Conservation (phyloP, 2,329 filamentous ascomycete genomes). For the Stromatinia cepivora region DNA sequence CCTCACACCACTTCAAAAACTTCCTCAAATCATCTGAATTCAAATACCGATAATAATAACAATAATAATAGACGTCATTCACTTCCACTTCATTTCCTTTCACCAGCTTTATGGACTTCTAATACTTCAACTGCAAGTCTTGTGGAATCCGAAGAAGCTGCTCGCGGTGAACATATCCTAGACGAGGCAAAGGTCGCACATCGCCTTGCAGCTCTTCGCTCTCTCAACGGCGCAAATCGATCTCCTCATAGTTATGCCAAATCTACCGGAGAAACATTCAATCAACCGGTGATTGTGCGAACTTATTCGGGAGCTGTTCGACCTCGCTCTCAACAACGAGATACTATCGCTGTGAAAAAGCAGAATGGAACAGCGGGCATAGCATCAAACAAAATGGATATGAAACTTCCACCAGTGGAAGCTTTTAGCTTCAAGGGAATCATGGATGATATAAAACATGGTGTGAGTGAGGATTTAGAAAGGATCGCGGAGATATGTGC, state of each 20-base stretch:
- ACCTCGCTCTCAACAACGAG: conserved; percentile 39
- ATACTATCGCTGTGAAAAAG: conserved; percentile 36
- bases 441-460: conserved; percentile 54
- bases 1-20: conserved; percentile 23
- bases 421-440: conserved; percentile 66
- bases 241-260: conserved; percentile 54
- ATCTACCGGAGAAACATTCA: conserved; percentile 59
- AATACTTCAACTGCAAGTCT: conserved; percentile 40
- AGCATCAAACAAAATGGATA: conserved; percentile 35
- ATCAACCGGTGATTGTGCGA: conserved; percentile 64
- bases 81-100: conserved; percentile 40
- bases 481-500: conserved; percentile 68
- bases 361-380: conserved; percentile 33
- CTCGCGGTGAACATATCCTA: conserved; percentile 43
- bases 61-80: conserved; percentile 34
- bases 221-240: conserved; percentile 49
- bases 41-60: conserved; percentile 1
- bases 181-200: conserved; percentile 57
- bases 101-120: conserved; percentile 38
- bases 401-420: conserved; percentile 60
- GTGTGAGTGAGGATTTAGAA: conserved; percentile 59
- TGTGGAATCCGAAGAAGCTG: conserved; percentile 41
- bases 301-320: conserved; percentile 57
- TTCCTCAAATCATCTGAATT: conserved; percentile 10
- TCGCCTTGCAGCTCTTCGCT: conserved; percentile 59